Conservation (phyloP, 2,329 filamentous ascomycete species). For the Alternaria arborescens region DNA sequence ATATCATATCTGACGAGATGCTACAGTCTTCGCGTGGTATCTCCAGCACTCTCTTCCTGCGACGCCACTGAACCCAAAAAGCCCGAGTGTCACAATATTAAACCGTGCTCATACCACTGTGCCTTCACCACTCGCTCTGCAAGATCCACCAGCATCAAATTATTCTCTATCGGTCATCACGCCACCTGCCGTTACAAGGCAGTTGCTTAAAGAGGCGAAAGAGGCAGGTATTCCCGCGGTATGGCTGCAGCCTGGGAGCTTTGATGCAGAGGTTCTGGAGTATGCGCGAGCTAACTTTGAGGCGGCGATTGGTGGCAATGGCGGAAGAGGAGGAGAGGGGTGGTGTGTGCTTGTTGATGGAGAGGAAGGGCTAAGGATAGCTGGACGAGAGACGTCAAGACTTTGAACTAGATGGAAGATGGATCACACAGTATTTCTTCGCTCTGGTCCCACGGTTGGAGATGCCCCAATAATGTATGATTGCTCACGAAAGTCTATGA, state of each 20-base stretch:
- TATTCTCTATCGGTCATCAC: constrained; percentile 87
- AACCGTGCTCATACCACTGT: constrained; percentile 69
- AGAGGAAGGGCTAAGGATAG: constrained; percentile 46
- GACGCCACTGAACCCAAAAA: constrained; percentile 82
- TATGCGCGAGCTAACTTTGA: constrained; percentile 75
- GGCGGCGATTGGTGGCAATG: constrained; percentile 67
- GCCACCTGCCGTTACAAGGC: constrained; percentile 77
- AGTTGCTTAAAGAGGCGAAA: constrained; percentile 79
- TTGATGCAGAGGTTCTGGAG: constrained; percentile 75
- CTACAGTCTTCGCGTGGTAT: constrained; percentile 90
- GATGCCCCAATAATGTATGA: neutral
- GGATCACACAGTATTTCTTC: neutral
- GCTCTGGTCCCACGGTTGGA: neutral
- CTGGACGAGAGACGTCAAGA: constrained; percentile 47
- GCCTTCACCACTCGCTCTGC: constrained; percentile 70
- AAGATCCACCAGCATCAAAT: constrained; percentile 61
- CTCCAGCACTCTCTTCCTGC: constrained; percentile 76
- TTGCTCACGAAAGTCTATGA: too few species aligned
- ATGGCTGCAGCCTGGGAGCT: constrained; percentile 84
- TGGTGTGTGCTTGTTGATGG: constrained; percentile 56
- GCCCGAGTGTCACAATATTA: constrained; percentile 69
- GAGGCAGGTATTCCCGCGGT: constrained; percentile 71
- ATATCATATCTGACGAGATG: neutral
- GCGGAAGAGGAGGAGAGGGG: constrained; percentile 45
- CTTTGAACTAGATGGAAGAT: constrained; percentile 25